A percentile compares a stretch with the other conserved stretches of the same genome.
Evolutionary conservation across 2,329 filamentous ascomycete genomes (phyloP).

Genomic region (Colletotrichum agaves): DNA sequence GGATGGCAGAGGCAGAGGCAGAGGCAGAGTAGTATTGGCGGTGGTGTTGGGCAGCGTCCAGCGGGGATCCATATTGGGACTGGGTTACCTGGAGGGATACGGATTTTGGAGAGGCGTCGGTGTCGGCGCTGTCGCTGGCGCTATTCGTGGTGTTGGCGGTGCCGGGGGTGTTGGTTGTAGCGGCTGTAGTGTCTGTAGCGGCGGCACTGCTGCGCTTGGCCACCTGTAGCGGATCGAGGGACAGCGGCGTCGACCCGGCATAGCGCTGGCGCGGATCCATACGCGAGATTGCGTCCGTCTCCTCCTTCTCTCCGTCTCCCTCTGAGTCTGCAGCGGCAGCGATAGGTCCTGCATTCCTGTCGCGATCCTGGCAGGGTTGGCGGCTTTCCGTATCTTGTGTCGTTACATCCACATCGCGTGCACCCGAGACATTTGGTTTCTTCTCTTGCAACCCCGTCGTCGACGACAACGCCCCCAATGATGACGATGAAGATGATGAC

Average conservation of each 20-base stretch:
- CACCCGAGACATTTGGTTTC: slow-evolving; percentile 33
- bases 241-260: slow-evolving; percentile 38
- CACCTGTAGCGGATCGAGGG: slow-evolving; percentile 33
- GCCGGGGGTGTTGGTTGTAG: not conserved
- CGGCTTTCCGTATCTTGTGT: not conserved
- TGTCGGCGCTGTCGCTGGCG: too few relatives aligned
- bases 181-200: slow-evolving; percentile 9
- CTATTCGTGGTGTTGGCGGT: too few relatives aligned
- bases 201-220: slow-evolving; percentile 25
- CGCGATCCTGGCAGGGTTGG: not conserved
- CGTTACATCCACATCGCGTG: slow-evolving; percentile 20
- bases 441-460: slow-evolving; percentile 7
- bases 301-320: not conserved
- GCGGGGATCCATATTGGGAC: slow-evolving; percentile 7
- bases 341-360: not conserved
- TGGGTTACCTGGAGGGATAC: not conserved
- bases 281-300: slow-evolving; percentile 22
- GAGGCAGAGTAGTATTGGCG: not conserved
- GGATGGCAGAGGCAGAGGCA: not conserved
- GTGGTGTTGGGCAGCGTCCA: not conserved
- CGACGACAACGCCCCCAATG: not conserved
- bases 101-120: slow-evolving; percentile 20
- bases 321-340: not conserved
- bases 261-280: slow-evolving; percentile 28
- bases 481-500: not conserved